Conservation (phyloP, 2,329 filamentous ascomycete genomes). For the Claviceps sorghi region DNA sequence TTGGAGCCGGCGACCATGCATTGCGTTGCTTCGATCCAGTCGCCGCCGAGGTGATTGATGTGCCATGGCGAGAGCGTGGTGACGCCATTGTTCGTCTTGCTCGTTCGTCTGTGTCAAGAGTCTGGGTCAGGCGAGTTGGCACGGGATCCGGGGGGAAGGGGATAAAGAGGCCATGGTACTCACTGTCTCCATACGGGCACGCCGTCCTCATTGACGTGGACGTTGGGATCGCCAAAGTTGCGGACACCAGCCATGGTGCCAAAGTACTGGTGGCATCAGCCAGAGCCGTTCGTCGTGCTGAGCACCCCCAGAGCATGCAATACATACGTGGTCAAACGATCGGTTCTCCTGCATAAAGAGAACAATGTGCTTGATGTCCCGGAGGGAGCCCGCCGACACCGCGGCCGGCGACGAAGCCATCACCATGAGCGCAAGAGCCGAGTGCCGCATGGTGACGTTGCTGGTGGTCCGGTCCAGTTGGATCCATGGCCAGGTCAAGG, state of each 20-base stretch:
- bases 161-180: conserved; percentile 14
- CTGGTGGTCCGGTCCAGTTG: not conserved
- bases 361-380: conserved; percentile 41
- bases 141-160: too few species aligned
- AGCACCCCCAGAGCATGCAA: not conserved
- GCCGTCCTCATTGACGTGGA: conserved; percentile 21
- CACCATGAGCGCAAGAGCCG: not conserved
- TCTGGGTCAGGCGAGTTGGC: too few species aligned
- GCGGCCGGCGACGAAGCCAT: conserved; percentile 11
- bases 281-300: not conserved
- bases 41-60: conserved; percentile 33
- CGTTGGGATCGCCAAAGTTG: conserved; percentile 33
- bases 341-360: conserved; percentile 38
- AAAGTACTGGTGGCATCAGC: conserved; percentile 27
- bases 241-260: conserved; percentile 41
- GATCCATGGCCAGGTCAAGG: not conserved
- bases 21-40: conserved; percentile 33
- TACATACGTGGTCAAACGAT: conserved; percentile 18
- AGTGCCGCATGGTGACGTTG: not conserved
- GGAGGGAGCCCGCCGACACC: conserved; percentile 23
- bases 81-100: conserved; percentile 20
- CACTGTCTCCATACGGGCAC: conserved; percentile 34
- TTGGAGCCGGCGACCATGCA: conserved; percentile 37
- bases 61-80: conserved; percentile 34
- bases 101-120: not conserved